Base-by-base conservation (phyloP, 2,329 filamentous ascomycete genomes). In the Davidsoniella neocaledoniae region DNA sequence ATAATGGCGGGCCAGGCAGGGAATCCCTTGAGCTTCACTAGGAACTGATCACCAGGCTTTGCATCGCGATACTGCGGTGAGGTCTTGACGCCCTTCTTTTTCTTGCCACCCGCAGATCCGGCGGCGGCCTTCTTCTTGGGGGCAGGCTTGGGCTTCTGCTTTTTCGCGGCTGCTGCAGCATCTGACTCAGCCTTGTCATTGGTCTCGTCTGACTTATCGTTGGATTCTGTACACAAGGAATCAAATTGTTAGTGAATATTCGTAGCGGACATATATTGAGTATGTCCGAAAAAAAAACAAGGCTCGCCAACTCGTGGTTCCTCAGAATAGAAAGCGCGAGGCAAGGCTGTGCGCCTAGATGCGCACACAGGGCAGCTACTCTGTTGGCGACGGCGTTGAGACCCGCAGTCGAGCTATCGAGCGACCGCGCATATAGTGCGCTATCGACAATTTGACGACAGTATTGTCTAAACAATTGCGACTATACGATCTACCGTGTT, bases 1-100 rank as follows among this genome's bases (percentile, higher is more conserved):
- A 98, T 79, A 61, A 98, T 84, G 49, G 86, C 82, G 14, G 91
- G 91, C 91, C 91, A 98, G 38, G 86, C 81, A 29, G 91, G 86
- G 65, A 86, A 94, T 53, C 90, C 91, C 72, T 93, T 94, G 65
- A 98, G 79, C 64, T 88, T 85, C 56, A 93, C 86, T 61, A 94
- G 80, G 67, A 83, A 96, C 66, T 88, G 83, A 59, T 96, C 83
- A 57, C 93, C 91, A 4, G 91, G 85, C 68, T 94, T 74, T 55
- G 86, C 88, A 61, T 94, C 77, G 48, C 86, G 72, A 57, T 86
- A 76, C 42, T 74, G 74, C 55, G 83, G 71, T 61, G 81, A 80
- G 54, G 74, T 72, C 66, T 80, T 81, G 44, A 84, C 88, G 62
- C 79, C 83, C 72, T 91, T 94, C 69, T 82, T 86, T 64, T 88